Percentiles rank a stretch among this genome's conserved stretches.
These are phyloP conservation scores for barley (Hordeum vulgare) DNA, from an alignment of 176 grass and related monocot species.

Conservation along the genomic window DNA sequence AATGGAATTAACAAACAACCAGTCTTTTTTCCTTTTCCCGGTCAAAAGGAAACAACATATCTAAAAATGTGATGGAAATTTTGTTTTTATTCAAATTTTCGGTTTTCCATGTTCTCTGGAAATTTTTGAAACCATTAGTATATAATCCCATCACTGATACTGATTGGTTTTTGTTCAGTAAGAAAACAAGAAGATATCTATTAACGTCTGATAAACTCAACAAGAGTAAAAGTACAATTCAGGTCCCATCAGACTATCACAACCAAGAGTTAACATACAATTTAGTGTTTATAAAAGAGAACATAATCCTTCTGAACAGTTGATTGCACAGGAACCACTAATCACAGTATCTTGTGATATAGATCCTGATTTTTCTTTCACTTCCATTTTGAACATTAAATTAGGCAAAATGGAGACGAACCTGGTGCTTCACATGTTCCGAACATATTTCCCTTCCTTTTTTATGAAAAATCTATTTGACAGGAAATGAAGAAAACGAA, in stretches of 20 bases:
- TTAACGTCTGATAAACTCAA: background rate
- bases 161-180: background rate
- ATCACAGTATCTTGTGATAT: constrained; percentile 8
- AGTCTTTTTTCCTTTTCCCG: too few relatives aligned
- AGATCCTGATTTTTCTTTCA: background rate
- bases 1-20: background rate
- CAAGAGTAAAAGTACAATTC: background rate
- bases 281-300: constrained; percentile 6
- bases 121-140: constrained; percentile 10
- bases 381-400: background rate
- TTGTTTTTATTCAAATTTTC: background rate
- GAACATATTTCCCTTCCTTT: background rate
- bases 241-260: background rate
- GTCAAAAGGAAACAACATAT: background rate
- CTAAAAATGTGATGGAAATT: constrained; percentile 2
- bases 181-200: background rate
- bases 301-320: background rate
- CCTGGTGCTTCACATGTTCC: background rate
- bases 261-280: background rate
- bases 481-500: background rate
- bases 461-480: constrained; percentile 4
- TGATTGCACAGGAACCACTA: background rate
- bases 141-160: background rate
- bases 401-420: constrained; percentile 6
- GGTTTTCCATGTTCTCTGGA: background rate